Percentiles rank a stretch among this genome's conserved stretches.
Evolutionary conservation across 2,329 filamentous ascomycete species (phyloP).

Genomic region (Aspergillus luchuensis): DNA sequence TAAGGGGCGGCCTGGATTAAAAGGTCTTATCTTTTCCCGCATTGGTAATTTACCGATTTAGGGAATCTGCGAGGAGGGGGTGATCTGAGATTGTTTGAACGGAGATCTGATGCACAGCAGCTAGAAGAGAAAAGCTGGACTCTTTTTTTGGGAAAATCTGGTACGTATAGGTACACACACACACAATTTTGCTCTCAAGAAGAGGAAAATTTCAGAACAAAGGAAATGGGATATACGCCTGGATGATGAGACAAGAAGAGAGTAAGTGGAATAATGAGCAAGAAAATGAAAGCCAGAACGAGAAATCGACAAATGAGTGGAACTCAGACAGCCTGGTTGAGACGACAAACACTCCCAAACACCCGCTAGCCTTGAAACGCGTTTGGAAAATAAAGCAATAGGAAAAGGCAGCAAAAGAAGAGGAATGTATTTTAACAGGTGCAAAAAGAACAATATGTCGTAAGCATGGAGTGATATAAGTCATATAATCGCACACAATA

Average conservation of each 20-base stretch:
- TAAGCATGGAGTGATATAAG: constrained; percentile 22
- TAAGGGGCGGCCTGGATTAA: too few relatives aligned
- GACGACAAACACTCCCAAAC: constrained; percentile 21
- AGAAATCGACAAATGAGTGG: constrained; percentile 3
- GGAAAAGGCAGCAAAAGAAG: constrained; percentile 10
- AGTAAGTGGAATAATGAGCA: background rate
- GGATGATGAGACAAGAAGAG: background rate
- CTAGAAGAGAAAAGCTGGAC: background rate
- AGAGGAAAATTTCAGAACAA: constrained; percentile 1
- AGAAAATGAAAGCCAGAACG: background rate
- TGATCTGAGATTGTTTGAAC: too few relatives aligned
- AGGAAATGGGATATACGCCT: background rate
- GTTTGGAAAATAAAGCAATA: constrained; percentile 1
- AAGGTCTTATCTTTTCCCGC: too few relatives aligned
- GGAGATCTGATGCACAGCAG: background rate
- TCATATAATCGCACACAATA: constrained; percentile 6
- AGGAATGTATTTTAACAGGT: constrained; percentile 30
- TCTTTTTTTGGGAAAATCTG: background rate
- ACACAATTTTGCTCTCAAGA: constrained; percentile 2
- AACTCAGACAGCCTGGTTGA: constrained; percentile 21
- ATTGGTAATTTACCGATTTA: too few relatives aligned
- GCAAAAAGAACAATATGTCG: constrained; percentile 23
- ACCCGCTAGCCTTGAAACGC: constrained; percentile 23
- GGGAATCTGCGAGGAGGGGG: too few relatives aligned
- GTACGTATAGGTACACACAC: background rate